Evolutionary conservation across 495 filamentous ascomycete genomes (phyloP), one percentile per base, ranked within the genome.

Genomic region (Paragyromitra xinjiangensis): DNA sequence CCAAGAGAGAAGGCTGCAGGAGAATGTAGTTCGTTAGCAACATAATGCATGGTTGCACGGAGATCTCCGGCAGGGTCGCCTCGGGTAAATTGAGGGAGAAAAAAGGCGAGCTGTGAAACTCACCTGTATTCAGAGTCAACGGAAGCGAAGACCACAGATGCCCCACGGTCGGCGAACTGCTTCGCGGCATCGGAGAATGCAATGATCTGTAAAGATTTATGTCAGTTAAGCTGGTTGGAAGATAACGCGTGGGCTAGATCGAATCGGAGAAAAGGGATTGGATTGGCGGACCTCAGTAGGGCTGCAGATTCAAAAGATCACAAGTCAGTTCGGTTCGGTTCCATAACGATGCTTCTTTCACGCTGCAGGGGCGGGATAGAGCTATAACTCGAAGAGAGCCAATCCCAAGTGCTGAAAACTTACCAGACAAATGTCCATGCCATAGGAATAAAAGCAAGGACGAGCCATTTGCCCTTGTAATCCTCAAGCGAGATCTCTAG

Each of bases 361-460:
- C 34, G 40, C 37, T 61, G 26, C 44, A 56, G 42, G 16, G 9
- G 44, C 66, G 24, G 6, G 14, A 62, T 73, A 67, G 72, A 78
- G 12, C 44, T 42, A 16, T 62, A 50, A 42, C 65, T 51, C 53
- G 12, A 67, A 22, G 29, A 34, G 51, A 29, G 7, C 19, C 48
- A 74, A 74, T 63, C 56, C 5, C 48, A 34, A 45, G 6, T 50
- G 34, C 22, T 65, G 29, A 44, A 59, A 42, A 69, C 74, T 61
- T 76, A 83, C 81, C 86, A 87, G 71, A 87, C 85, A 76, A 87
- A 87, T 62, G 86, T 86, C 86, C 86, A 88, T 58, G 86, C 86
- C 85, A 86, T 87, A 29, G 86, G 86, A 75, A 88, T 83, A 82
- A 87, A 88, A 65, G 81, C 84, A 37, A 88, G 86, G 71, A 87